Base-by-base conservation (phyloP, 257 asterid genomes). In the Knoxia roxburghii region DNA sequence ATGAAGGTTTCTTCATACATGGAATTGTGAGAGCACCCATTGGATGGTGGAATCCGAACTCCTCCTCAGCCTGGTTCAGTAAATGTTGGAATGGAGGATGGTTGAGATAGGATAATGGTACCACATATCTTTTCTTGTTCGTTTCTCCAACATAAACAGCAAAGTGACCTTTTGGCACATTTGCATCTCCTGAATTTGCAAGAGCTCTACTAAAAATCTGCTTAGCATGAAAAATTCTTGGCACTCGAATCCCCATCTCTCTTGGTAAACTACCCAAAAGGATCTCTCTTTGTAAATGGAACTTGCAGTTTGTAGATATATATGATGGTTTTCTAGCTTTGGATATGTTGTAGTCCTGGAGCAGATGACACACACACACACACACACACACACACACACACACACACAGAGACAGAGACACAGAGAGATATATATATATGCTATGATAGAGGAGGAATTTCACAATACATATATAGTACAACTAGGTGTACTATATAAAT, bases 21-120 rank as follows among this genome's bases (percentile, higher is more conserved):
- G 61, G 61, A 13, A 84, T 82, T 0, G 84, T 86, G 33, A 86
- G 49, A n/a, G 86, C 90, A 14, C 88, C 88, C 77, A 74, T 80
- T 32, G 90, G 88, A 74, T 84, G 83, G 72, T 77, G 72, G 59
- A 80, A 84, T 7, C 90, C 87, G 49, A 65, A 78, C 40, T 80
- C 86, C 65, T 84, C 86, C 41, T 83, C 89, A 0, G 84, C 64
- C 24, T 72, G 69, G 55, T 71, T 73, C 68, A 85, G 39, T 72
- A 85, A 70, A 39, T 83, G 77, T 35, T 77, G 88, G 68, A 85
- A 79, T 0, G 71, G 30, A 21, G 83, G 83, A 52, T 79, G 70
- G 18, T 72, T 85, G 73, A 85, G 45, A 70, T 71, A 82, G 7
- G 84, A 64, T 27, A 85, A 41, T 9, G 88, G 88, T 21, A 82